Evolutionary conservation across 1,139 yeast genomes (phyloP), one percentile per base, ranked within the genome.

Genomic region (Hemisphaericaspora lyxosophila): DNA sequence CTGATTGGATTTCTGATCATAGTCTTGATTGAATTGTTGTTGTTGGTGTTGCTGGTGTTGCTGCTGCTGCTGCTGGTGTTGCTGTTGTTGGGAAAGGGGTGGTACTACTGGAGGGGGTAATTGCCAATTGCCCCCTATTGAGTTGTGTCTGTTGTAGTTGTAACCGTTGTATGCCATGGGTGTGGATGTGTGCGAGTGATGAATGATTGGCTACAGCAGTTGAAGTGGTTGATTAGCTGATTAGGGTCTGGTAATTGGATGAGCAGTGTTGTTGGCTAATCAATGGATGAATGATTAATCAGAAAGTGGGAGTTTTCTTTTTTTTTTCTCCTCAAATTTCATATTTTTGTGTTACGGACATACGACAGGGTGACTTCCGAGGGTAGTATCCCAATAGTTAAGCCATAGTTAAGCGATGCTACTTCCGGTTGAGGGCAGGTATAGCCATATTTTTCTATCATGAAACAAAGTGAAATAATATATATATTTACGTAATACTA

Each of bases 91-190:
- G 32, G 38, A 46, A 24, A 37, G 49, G 42, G 41, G 38, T 43
- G 27, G 39, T 26, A 39, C 39, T 35, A 39, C 24, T 34, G 43
- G 28, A 27, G 42, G 28, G 14, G 18, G 35, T 19, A 33, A 14
- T 19, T 27, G 30, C 35, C 35, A 32, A 18, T 27, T 28, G 5
- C 31, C 31, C n/a, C 31, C 31, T 28, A 28, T 28, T 3, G 31
- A 34, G 30, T 33, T 46, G 54, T 24, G 45, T 36, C 28, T 24
- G 46, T 33, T 40, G 48, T 30, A 28, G 38, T 23, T 26, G 42
- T 19, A 39, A 49, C 12, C 41, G 52, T 19, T 39, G 43, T 30
- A 41, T 59, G 68, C 74, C 74, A 69, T 28, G n/a, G n/a, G n/a
- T n/a, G n/a, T n/a, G n/a, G n/a, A n/a, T n/a, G n/a, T n/a, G n/a